These are phyloP conservation scores for Xylariales sp. DNA, from an alignment of 2,329 filamentous ascomycete species.

Conservation along the genomic window DNA sequence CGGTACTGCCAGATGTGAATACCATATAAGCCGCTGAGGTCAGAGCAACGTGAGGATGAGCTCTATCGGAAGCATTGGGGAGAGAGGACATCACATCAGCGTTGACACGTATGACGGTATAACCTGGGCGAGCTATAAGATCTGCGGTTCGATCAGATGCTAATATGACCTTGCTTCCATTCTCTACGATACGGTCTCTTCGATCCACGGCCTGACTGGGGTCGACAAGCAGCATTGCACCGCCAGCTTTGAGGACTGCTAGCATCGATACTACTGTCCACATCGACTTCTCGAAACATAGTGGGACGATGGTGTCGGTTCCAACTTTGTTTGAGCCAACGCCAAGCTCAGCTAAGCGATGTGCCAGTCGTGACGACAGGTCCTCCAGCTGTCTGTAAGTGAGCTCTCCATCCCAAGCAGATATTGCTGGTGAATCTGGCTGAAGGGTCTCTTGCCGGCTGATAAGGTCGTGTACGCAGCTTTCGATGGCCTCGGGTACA, in stretches of 20 bases:
- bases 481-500: neutral
- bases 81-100: too few species aligned
- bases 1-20: neutral
- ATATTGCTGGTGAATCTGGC: neutral
- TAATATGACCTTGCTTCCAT: too few species aligned
- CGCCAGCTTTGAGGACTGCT: slow-evolving; percentile 2
- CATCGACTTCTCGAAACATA: slow-evolving; percentile 4
- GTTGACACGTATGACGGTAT: too few species aligned
- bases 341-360: neutral
- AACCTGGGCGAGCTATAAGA: too few species aligned
- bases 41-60: too few species aligned
- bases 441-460: neutral
- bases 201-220: too few species aligned
- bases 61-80: too few species aligned
- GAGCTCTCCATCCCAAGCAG: slow-evolving; percentile 4
- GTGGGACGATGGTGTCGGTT: neutral
- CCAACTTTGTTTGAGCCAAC: neutral
- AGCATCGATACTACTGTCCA: neutral
- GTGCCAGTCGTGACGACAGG: neutral
- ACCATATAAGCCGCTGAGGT: neutral
- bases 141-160: too few species aligned
- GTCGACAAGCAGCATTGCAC: neutral
- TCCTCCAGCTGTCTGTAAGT: slow-evolving; percentile 2
- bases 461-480: neutral
- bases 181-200: too few species aligned